Evolutionary conservation across 2,329 filamentous ascomycete species (phyloP).

Genomic region (Endoconidiophora laricicola): DNA sequence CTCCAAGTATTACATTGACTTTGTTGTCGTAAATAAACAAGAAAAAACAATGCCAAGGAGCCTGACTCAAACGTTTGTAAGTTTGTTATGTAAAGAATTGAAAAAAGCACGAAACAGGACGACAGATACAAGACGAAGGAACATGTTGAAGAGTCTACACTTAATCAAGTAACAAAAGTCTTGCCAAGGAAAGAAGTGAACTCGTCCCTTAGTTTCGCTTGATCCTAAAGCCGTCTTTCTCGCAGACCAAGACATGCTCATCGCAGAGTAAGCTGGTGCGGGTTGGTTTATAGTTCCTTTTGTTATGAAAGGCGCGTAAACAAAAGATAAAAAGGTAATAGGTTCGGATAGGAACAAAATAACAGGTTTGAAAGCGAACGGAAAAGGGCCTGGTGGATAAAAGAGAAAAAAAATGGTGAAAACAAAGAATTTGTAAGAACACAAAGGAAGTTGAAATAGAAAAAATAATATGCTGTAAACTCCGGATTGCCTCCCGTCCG

Average conservation of each 20-base stretch:
- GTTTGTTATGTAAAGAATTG: background rate
- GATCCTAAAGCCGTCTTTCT: background rate
- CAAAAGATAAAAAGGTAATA: background rate
- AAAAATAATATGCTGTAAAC: conserved; percentile 7
- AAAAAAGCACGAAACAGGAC: background rate
- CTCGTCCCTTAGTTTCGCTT: too few relatives aligned
- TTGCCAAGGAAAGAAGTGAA: too few relatives aligned
- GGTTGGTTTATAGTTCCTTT: too few relatives aligned
- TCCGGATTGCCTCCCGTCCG: conserved; percentile 4
- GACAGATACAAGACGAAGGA: background rate
- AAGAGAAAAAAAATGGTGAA: background rate
- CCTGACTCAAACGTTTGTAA: too few relatives aligned
- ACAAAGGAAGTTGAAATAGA: background rate
- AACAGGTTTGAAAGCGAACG: background rate
- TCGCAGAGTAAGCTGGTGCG: background rate
- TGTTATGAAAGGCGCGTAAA: background rate
- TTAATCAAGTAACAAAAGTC: too few relatives aligned
- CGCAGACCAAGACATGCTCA: background rate
- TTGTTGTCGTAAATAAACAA: background rate
- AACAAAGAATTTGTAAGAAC: background rate
- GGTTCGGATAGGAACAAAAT: background rate
- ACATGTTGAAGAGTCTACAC: too few relatives aligned
- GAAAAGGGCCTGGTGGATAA: background rate
- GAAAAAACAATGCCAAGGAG: background rate
- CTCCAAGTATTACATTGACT: background rate